Evolutionary conservation across 176 grass and related monocot genomes (phyloP).

Genomic region (Paspalum vaginatum): DNA sequence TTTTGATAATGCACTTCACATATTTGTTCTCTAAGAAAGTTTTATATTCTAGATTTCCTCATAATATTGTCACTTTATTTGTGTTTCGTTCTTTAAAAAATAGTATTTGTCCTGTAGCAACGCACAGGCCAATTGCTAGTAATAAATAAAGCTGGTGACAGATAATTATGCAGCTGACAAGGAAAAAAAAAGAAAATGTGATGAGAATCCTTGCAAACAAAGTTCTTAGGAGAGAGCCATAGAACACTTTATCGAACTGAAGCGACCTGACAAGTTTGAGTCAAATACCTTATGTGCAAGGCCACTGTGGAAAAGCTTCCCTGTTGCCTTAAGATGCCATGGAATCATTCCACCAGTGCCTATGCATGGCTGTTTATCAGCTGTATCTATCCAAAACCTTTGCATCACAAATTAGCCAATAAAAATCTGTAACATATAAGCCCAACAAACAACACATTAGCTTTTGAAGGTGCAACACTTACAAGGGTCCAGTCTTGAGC

Average conservation of each 20-base stretch:
- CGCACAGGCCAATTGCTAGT: too few species aligned
- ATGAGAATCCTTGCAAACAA: neutral
- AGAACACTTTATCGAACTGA: neutral
- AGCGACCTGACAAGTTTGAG: slow-evolving; percentile 12
- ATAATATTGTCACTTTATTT: too few species aligned
- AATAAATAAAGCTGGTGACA: neutral
- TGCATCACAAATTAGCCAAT: slow-evolving; percentile 1
- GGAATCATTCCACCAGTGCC: slow-evolving; percentile 85
- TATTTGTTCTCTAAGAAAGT: too few species aligned
- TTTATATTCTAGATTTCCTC: too few species aligned
- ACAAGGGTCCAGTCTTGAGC: slow-evolving; percentile 82
- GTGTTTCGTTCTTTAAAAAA: too few species aligned
- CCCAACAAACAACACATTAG: neutral
- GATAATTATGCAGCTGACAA: neutral
- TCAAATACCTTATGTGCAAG: slow-evolving; percentile 85
- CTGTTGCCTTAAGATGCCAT: slow-evolving; percentile 86
- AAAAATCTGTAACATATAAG: slow-evolving; percentile 14
- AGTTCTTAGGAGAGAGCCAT: neutral
- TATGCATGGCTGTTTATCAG: slow-evolving; percentile 95
- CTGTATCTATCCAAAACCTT: slow-evolving; percentile 97
- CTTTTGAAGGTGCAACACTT: slow-evolving; percentile 31
- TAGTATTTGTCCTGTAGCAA: too few species aligned
- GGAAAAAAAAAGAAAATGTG: neutral
- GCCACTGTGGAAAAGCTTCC: slow-evolving; percentile 97
- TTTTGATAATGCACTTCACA: too few species aligned